phyloP scores from a whole-genome alignment of 345 rosid genomes.

The Anacardium occidentale region DNA sequence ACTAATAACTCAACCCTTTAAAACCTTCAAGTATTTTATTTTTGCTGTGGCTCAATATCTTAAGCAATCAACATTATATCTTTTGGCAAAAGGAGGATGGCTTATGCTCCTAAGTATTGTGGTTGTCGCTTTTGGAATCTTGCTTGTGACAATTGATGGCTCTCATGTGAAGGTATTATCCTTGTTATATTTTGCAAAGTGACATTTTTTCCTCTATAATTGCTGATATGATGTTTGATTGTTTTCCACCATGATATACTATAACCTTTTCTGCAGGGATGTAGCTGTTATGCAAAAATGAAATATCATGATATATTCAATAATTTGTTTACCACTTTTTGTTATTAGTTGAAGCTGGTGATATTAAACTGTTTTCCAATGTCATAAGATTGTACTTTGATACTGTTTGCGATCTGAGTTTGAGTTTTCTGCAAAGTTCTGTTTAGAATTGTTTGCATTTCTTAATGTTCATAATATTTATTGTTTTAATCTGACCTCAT shows the following conservation, averaged over 20 bases:
- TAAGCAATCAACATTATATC: constrained; percentile 45
- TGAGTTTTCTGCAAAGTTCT: not conserved
- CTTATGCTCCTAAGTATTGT: constrained; percentile 51
- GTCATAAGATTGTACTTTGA: not conserved
- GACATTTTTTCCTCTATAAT: not conserved
- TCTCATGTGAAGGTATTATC: constrained; percentile 80
- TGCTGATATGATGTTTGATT: not conserved
- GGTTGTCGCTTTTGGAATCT: constrained; percentile 38
- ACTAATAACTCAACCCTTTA: constrained; percentile 63
- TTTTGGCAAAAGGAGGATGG: constrained; percentile 73
- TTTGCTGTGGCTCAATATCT: constrained; percentile 59
- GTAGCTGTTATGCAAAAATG: not conserved
- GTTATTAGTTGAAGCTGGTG: not conserved
- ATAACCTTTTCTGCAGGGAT: not conserved
- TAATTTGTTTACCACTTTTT: not conserved
- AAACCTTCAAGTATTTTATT: constrained; percentile 65
- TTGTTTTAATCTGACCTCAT: not conserved
- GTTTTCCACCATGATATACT: not conserved
- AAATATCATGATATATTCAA: not conserved
- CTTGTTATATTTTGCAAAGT: not conserved
- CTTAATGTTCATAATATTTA: not conserved
- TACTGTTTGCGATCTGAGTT: not conserved
- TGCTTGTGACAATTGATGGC: constrained; percentile 73
- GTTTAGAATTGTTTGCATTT: not conserved
- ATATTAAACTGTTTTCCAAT: not conserved